Percentiles rank a stretch among this genome's conserved stretches.
These are phyloP conservation scores for Geum urbanum DNA, from an alignment of 306 rosid genomes.

Conservation along the genomic window DNA sequence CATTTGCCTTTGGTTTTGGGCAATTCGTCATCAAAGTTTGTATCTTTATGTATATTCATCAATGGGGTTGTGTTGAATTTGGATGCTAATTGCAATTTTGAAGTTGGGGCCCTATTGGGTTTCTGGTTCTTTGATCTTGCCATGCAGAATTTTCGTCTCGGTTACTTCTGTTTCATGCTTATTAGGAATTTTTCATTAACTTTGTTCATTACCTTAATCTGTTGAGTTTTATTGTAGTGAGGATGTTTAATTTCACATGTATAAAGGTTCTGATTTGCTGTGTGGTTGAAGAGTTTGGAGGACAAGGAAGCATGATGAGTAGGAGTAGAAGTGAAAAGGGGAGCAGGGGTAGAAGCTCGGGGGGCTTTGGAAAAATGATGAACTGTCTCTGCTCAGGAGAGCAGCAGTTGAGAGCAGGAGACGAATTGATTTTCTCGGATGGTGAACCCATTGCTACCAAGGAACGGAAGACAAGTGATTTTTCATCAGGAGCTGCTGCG, in stretches of 20 bases:
- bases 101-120: neutral
- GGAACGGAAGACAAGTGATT: constrained; percentile 37
- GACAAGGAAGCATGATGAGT: constrained; percentile 34
- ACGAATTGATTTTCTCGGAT: constrained; percentile 39
- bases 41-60: neutral
- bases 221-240: constrained; percentile 10
- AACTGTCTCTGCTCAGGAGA: constrained; percentile 62
- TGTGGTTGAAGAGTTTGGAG: constrained; percentile 44
- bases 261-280: constrained; percentile 23
- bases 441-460: constrained; percentile 43
- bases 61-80: constrained; percentile 16
- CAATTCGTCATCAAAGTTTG: neutral
- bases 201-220: neutral
- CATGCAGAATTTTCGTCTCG: constrained; percentile 15
- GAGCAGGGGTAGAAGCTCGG: constrained; percentile 32
- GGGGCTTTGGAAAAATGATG: constrained; percentile 47
- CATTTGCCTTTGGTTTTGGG: constrained; percentile 1
- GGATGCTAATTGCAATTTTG: constrained; percentile 16
- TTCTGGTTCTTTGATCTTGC: constrained; percentile 10
- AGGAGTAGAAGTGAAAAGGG: constrained; percentile 29
- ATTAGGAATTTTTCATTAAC: neutral
- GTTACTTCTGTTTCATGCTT: neutral
- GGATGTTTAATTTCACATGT: constrained; percentile 5
- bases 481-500: constrained; percentile 34
- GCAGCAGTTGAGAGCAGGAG: constrained; percentile 40